Percentiles rank a stretch among this genome's conserved stretches.
Evolutionary conservation across 176 grass and related monocot species (phyloP).

Genomic region (Oryza meyeriana): DNA sequence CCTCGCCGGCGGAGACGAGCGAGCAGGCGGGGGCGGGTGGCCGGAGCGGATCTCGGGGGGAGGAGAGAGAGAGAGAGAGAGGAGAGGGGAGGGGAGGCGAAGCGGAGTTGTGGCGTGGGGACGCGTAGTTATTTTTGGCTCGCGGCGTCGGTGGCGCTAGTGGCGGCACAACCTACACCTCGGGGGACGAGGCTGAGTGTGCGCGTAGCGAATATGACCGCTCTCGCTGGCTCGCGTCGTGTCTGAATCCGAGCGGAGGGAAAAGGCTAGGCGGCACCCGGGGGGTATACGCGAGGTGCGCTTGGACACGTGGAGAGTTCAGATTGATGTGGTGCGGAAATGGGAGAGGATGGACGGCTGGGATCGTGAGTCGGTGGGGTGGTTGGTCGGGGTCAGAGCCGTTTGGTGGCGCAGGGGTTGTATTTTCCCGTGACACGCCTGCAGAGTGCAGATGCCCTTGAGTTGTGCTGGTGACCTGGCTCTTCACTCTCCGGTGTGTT

Average conservation of each 20-base stretch:
- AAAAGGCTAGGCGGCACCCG: conserved; percentile 8
- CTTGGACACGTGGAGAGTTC: neutral
- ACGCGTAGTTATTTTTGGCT: conserved; percentile 53
- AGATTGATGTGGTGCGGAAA: neutral
- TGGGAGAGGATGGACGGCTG: neutral
- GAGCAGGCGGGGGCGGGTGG: neutral
- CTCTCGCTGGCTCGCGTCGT: neutral
- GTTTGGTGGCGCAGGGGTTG: neutral
- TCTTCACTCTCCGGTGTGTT: no score
- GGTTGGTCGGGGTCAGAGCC: neutral
- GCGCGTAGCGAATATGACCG: conserved; percentile 17
- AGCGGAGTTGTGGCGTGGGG: conserved; percentile 33
- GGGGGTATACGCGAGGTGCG: neutral
- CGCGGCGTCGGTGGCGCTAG: conserved; percentile 36
- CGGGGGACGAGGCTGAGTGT: neutral
- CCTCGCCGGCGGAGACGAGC: conserved; percentile 7
- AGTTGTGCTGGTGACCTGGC: no score
- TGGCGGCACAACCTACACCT: neutral
- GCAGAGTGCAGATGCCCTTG: no score
- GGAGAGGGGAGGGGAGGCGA: no score
- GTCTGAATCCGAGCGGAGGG: neutral
- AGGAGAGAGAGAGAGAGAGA: neutral
- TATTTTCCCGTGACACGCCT: neutral
- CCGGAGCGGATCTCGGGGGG: conserved; percentile 48
- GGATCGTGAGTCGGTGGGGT: neutral